phyloP scores from a whole-genome alignment of 805 yeast genomes.

The Starmerella tilneyi region DNA sequence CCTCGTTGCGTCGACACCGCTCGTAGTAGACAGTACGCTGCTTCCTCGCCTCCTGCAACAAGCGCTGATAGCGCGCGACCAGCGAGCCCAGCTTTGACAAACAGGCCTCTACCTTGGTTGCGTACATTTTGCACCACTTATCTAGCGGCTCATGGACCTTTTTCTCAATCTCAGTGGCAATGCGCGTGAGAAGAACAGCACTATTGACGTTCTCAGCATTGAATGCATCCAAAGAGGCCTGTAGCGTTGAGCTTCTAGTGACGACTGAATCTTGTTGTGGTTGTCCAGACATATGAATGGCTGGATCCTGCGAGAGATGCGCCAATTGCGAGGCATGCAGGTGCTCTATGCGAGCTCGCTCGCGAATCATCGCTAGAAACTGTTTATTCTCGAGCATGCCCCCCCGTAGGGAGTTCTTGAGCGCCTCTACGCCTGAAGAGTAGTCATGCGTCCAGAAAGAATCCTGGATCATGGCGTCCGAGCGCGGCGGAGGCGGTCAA shows the following conservation, averaged over 20 bases:
- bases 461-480: conserved; percentile 22
- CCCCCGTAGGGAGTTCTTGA: conserved; percentile 31
- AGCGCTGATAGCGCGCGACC: conserved; percentile 41
- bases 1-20: conserved; percentile 61
- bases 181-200: conserved; percentile 45
- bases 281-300: conserved; percentile 23
- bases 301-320: conserved; percentile 33
- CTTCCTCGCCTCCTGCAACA: conserved; percentile 38
- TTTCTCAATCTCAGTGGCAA: conserved; percentile 48
- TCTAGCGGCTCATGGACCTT: conserved; percentile 56
- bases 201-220: conserved; percentile 43
- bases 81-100: conserved; percentile 42
- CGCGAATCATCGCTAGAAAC: conserved; percentile 48
- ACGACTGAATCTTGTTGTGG: background rate
- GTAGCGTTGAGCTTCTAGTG: conserved; percentile 21
- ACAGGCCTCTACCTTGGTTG: conserved; percentile 47
- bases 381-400: conserved; percentile 64
- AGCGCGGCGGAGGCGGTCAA: background rate
- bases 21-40: conserved; percentile 53
- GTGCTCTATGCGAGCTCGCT: conserved; percentile 58
- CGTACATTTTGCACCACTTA: conserved; percentile 62
- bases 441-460: conserved; percentile 33
- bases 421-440: conserved; percentile 30
- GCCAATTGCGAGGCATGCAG: conserved; percentile 49
- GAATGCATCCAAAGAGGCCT: conserved; percentile 37